A percentile compares a stretch with the other conserved stretches of the same genome.
phyloP scores from a whole-genome alignment of 2,329 filamentous ascomycete species.

The Colletotrichum salicis region DNA sequence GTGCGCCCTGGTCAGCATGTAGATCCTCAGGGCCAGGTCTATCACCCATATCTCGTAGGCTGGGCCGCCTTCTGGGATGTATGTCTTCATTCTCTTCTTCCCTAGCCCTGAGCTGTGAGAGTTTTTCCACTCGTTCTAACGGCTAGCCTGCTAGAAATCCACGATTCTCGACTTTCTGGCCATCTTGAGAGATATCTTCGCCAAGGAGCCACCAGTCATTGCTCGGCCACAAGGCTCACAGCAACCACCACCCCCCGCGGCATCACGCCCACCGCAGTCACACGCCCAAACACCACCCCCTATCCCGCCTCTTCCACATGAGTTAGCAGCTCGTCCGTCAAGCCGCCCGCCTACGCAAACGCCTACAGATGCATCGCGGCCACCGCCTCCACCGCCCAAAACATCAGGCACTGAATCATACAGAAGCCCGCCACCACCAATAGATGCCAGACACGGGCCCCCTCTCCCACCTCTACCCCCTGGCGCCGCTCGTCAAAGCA shows the following conservation, averaged over 20 bases:
- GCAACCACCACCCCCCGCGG: constrained; percentile 47
- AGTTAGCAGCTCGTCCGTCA: constrained; percentile 60
- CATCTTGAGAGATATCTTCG: constrained; percentile 86
- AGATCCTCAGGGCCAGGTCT: constrained; percentile 90
- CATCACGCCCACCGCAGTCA: constrained; percentile 41
- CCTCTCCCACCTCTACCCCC: constrained; percentile 46
- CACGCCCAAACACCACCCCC: constrained; percentile 66
- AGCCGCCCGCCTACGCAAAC: constrained; percentile 45
- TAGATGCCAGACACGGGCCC: constrained; percentile 38
- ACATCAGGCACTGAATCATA: constrained; percentile 48
- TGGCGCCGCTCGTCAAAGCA: constrained; percentile 40
- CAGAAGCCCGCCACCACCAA: constrained; percentile 39
- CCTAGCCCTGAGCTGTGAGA: neutral
- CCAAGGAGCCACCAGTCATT: constrained; percentile 92
- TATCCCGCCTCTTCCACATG: constrained; percentile 77
- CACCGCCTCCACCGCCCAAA: constrained; percentile 68
- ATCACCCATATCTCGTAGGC: constrained; percentile 92
- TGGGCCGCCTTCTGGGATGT: constrained; percentile 94
- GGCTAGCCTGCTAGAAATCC: constrained; percentile 72
- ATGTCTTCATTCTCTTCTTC: constrained; percentile 52
- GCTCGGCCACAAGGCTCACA: constrained; percentile 70
- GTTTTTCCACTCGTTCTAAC: neutral
- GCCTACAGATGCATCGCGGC: constrained; percentile 47
- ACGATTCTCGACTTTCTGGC: constrained; percentile 84
- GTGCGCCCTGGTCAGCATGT: constrained; percentile 95